Evolutionary conservation across 129 eudicot species (phyloP), one percentile per base, ranked within the genome.

Genomic region (Pseudognaphalium luteoalbum): DNA sequence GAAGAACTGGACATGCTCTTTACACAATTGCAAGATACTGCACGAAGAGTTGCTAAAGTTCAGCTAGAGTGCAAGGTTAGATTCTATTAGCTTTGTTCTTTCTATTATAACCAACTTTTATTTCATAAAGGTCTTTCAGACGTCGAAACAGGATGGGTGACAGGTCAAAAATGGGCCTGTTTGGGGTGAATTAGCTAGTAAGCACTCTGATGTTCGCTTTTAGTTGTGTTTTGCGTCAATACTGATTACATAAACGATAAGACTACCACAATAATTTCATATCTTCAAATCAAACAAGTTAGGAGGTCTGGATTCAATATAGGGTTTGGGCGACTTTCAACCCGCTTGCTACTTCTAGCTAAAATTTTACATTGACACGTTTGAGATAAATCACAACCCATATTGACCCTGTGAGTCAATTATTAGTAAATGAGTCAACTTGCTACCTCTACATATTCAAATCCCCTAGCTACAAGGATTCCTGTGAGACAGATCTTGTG

Each of bases 1-100:
- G 97, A 91, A 41, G 99, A 95, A 61, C 92, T 95, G 4, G 96
- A 86, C 54, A 83, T 95, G 89, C 92, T 95, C 25, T 91, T 86
- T 78, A 77, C 85, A 22, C 94, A 95, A 70, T 83, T 95, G 69
- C 99, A 91, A 78, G 99, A 95, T 70, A 87, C 89, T 2, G 99
- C 99, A 28, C 83, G 96, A 20, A 85, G 83, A 76, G 97, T 95
- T 78, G 99, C 97, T 34, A 91, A 84, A 79, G 88, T 91, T 78
- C 97, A 95, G 72, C 94, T 89, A 28, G 99, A 95, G 75, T 86
- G 92, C 96, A 95, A 95, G 99, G 99, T 91, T 85, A 42, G 37
- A 30, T 19, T 62, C 39, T 62, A 30, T 72, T 19, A 57, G 12
- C 17, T 47, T 14, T 14, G 47, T 58, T 69, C 34, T 15, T 12